Conservation (phyloP, 2,329 filamentous ascomycete species). For the Ploettnerulaceae sp. region DNA sequence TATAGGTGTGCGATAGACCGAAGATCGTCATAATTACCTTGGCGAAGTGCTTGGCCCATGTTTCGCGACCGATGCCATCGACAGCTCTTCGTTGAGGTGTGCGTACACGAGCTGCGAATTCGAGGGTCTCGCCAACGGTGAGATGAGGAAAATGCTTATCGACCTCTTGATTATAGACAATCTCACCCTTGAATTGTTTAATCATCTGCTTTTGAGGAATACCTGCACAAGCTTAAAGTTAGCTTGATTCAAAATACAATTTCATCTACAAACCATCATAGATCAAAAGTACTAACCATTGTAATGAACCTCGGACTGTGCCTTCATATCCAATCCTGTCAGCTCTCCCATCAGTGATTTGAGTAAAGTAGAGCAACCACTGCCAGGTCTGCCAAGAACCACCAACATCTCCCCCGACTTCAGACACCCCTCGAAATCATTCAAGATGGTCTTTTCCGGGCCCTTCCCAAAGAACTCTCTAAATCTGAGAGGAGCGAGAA, state of each 20-base stretch:
- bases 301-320: slow-evolving; percentile 53
- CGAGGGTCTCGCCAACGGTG: slow-evolving; percentile 68
- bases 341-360: slow-evolving; percentile 57
- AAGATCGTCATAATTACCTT: slow-evolving; percentile 68
- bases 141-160: slow-evolving; percentile 74
- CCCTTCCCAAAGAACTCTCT: slow-evolving; percentile 50
- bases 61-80: slow-evolving; percentile 52
- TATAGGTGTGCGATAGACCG: slow-evolving; percentile 65
- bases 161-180: slow-evolving; percentile 71
- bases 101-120: slow-evolving; percentile 65
- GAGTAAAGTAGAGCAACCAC: slow-evolving; percentile 59
- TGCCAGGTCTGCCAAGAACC: slow-evolving; percentile 62
- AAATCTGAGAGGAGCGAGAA: slow-evolving; percentile 53
- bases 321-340: slow-evolving; percentile 50
- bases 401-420: slow-evolving; percentile 62
- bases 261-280: neutral
- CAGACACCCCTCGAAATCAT: slow-evolving; percentile 59
- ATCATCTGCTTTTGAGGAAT: slow-evolving; percentile 46
- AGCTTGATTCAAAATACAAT: slow-evolving; percentile 33
- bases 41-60: slow-evolving; percentile 40
- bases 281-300: slow-evolving; percentile 45
- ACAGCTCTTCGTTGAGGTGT: slow-evolving; percentile 56
- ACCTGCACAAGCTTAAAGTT: slow-evolving; percentile 44
- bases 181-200: slow-evolving; percentile 58
- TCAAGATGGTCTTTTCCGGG: slow-evolving; percentile 54